Evolutionary conservation across 805 yeast species (phyloP), one percentile per base, ranked within the genome.

Genomic region (Lipomyces sp.): DNA sequence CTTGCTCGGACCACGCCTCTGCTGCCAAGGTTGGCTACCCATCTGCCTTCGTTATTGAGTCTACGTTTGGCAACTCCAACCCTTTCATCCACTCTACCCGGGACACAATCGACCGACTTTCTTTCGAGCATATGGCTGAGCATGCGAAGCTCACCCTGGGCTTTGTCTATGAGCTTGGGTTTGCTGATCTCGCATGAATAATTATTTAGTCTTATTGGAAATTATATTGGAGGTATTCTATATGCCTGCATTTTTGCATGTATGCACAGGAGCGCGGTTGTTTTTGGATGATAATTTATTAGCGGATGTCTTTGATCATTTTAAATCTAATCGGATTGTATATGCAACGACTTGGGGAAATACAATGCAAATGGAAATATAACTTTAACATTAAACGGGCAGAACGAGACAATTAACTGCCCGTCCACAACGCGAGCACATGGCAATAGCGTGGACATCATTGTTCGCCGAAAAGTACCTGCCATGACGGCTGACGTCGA

Each of bases 1-100:
- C 96, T 0, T 93, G 98, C 77, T 89, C 96, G 18, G 98, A 94
- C 79, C 97, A 92, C 77, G 89, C 95, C 4, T 87, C 96, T 58
- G 97, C 97, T 0, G 77, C 86, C 60, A 87, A 89, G 75, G 85
- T 84, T 73, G 98, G 98, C 0, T 92, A 82, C 77, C 98, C 98
- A 3, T 84, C 92, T 8, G 85, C 92, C 39, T 90, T 92, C 77
- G 89, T 91, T 57, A 85, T 89, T 70, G 99, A 95, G 77, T 83
- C 91, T 55, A 88, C 84, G 64, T 83, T 91, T 76, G 83, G 84
- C 63, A 81, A 82, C 69, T 82, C 87, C 2, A 87, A 86, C 77
- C 88, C 87, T 57, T 88, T 81, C 74, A 89, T 92, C 70, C 99
- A 94, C 78, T 84, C 90, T 53, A 83, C 86, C 0, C 76, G 84